Percentiles rank a stretch among this genome's conserved stretches.
Evolutionary conservation across 805 yeast species (phyloP).

Genomic region (Zygosaccharomyces lentus): DNA sequence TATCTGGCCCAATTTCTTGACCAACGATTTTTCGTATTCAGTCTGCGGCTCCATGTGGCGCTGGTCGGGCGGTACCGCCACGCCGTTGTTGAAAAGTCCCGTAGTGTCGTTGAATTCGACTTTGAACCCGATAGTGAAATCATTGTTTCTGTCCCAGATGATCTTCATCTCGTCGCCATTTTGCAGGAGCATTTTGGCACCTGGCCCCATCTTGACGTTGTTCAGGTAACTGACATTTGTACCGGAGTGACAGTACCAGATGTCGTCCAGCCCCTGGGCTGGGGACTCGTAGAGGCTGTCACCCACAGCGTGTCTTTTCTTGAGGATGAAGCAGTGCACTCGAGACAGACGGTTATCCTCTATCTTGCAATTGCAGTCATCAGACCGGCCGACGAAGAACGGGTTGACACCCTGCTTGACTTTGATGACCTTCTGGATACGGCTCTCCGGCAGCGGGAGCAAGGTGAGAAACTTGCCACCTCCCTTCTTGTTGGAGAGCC

Average conservation of each 20-base stretch:
- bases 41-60: slow-evolving; percentile 23
- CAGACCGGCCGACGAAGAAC: slow-evolving; percentile 70
- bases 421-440: slow-evolving; percentile 44
- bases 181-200: slow-evolving; percentile 55
- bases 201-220: slow-evolving; percentile 52
- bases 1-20: slow-evolving; percentile 20
- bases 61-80: slow-evolving; percentile 16
- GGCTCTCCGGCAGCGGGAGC: slow-evolving; percentile 46
- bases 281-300: slow-evolving; percentile 61
- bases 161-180: slow-evolving; percentile 64
- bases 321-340: slow-evolving; percentile 67
- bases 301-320: slow-evolving; percentile 58
- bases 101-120: slow-evolving; percentile 55
- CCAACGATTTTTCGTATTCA: slow-evolving; percentile 24
- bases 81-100: slow-evolving; percentile 56
- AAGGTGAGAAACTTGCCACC: slow-evolving; percentile 62
- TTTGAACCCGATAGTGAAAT: slow-evolving; percentile 50
- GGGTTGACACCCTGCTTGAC: slow-evolving; percentile 66
- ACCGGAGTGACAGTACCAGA: slow-evolving; percentile 77
- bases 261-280: slow-evolving; percentile 66
- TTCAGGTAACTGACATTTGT: slow-evolving; percentile 78
- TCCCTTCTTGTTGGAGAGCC: slow-evolving; percentile 17
- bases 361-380: slow-evolving; percentile 55
- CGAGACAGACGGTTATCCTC: slow-evolving; percentile 78
- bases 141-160: slow-evolving; percentile 54